Evolutionary conservation across 2,329 filamentous ascomycete species (phyloP), one percentile per base, ranked within the genome.

Genomic region (Didymella keratinophila): DNA sequence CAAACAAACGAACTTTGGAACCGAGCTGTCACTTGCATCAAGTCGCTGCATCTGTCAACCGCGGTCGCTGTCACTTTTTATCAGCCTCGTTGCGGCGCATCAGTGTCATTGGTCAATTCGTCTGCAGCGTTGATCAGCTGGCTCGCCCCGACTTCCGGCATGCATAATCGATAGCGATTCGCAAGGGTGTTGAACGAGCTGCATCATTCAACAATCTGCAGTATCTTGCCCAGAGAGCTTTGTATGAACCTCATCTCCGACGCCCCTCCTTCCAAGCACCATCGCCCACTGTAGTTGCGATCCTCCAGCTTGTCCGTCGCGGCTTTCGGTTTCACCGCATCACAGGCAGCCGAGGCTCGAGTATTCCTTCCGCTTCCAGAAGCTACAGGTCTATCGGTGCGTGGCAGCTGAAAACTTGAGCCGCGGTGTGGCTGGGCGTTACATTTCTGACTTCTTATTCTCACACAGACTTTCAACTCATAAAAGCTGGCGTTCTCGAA

Each of bases 311-410:
- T 57, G 58, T 39, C 51, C 45, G 53, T 56, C 55, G 44, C 56
- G 59, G 36, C 56, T 58, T 54, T 68, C 69, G 69, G 68, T 56
- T 48, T 68, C 58, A 64, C 70, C 68, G 71, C 56, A 63, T 74
- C 73, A 75, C 72, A 69, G 68, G 71, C 65, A 72, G 63, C 73
- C 73, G 71, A 73, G 73, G 73, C 64, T 68, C 61, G 58, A 55
- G 52, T 52, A 21, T 41, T 63, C 60, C 55, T 63, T 67, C 58
- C 60, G 58, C 56, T 65, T 56, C 37, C 47, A 65, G 61, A 68
- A 67, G 56, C 53, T 44, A 56, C 54, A 42, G 28, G 34, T 32
- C 43, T 44, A 47, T 55, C 47, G 55, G 64, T 65, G 54, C 57
- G 52, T 62, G 45, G 52, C 57, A 56, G 61, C 56, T 56, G 58